These are phyloP conservation scores for Colletotrichum melonis DNA, from an alignment of 2,329 filamentous ascomycete species.

Conservation along the genomic window DNA sequence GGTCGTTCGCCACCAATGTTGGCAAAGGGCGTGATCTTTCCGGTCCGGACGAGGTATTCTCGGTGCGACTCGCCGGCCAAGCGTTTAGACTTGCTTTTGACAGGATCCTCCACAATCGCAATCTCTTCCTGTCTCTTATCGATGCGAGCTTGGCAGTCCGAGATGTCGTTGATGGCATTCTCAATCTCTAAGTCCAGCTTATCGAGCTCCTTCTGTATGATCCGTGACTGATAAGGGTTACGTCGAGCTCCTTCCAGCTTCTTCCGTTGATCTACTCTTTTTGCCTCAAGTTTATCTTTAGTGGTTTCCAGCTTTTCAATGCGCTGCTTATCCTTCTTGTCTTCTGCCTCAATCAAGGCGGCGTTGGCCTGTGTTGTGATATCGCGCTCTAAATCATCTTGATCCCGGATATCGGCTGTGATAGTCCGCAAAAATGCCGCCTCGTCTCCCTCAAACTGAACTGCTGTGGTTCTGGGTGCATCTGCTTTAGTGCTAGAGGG, in stretches of 20 bases:
- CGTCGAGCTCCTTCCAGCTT: conserved; percentile 55
- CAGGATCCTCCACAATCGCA: conserved; percentile 55
- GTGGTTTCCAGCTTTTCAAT: conserved; percentile 68
- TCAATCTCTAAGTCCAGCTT: conserved; percentile 74
- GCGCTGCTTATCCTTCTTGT: conserved; percentile 71
- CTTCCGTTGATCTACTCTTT: conserved; percentile 68
- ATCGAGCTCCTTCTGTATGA: conserved; percentile 73
- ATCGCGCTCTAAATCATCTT: conserved; percentile 90
- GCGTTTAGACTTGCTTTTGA: conserved; percentile 64
- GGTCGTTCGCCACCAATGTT: conserved; percentile 75
- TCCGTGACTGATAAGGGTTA: conserved; percentile 64
- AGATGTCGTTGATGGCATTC: conserved; percentile 76
- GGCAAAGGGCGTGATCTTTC: conserved; percentile 97
- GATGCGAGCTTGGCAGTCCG: conserved; percentile 85
- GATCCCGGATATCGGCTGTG: conserved; percentile 74
- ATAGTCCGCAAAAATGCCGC: conserved; percentile 27
- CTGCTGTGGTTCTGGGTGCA: background rate
- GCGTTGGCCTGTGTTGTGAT: conserved; percentile 75
- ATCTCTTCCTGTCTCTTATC: conserved; percentile 74
- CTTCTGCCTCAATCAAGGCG: conserved; percentile 70
- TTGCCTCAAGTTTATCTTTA: conserved; percentile 70
- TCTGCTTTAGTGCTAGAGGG: background rate
- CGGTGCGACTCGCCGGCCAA: conserved; percentile 85
- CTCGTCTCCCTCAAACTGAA: conserved; percentile 5
- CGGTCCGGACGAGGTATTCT: conserved; percentile 92